A percentile compares a stretch with the other conserved stretches of the same genome.
Conservation (phyloP, 257 asterid species). For the Avicennia marina region DNA sequence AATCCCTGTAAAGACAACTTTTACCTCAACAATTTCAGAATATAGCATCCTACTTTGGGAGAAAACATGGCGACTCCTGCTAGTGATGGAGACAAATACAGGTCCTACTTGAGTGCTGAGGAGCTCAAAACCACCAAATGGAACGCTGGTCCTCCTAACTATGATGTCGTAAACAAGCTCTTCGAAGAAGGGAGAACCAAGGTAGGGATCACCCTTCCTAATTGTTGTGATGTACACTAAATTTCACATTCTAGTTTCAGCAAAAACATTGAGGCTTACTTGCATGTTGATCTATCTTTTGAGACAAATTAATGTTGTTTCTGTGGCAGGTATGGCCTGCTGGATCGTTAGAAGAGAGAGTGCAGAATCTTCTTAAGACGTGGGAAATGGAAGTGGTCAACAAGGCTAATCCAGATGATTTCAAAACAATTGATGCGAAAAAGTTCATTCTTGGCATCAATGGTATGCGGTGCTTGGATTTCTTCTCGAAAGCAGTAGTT, state of each 20-base stretch:
- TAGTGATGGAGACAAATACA: conserved; percentile 57
- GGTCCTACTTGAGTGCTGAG: conserved; percentile 56
- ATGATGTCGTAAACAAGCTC: conserved; percentile 63
- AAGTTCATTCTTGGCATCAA: conserved; percentile 23
- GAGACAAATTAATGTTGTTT: background rate
- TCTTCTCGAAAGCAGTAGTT: too few relatives aligned
- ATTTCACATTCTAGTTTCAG: too few relatives aligned
- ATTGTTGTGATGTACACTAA: too few relatives aligned
- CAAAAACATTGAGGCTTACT: too few relatives aligned
- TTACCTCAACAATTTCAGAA: background rate
- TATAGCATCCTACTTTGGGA: background rate
- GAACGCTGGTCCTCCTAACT: conserved; percentile 63
- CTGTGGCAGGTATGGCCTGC: conserved; percentile 34
- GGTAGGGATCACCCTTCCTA: too few relatives aligned
- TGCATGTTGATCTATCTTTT: too few relatives aligned
- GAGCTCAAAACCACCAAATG: conserved; percentile 55
- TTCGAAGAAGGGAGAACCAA: conserved; percentile 77
- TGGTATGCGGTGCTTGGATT: too few relatives aligned
- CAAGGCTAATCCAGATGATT: conserved; percentile 16
- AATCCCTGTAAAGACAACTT: background rate
- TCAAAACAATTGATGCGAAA: too few relatives aligned
- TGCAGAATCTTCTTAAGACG: conserved; percentile 48
- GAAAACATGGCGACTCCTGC: too few relatives aligned
- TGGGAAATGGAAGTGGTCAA: conserved; percentile 56
- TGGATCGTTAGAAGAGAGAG: conserved; percentile 45